These are phyloP conservation scores for Casuarina cunninghamiana DNA, from an alignment of 306 rosid species.

Conservation along the genomic window DNA sequence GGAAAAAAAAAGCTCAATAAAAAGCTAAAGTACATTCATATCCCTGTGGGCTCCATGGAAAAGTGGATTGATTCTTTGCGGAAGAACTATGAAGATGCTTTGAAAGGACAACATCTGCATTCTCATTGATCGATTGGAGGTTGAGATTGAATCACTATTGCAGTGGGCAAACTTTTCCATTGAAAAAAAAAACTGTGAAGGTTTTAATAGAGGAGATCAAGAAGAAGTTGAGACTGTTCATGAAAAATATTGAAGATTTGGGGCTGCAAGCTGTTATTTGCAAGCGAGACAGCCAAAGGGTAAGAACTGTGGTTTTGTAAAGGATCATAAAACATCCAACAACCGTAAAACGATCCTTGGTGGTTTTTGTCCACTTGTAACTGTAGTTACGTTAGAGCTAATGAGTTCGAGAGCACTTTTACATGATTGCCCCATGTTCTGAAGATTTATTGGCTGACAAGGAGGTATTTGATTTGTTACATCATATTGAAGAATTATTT, in stretches of 20 bases:
- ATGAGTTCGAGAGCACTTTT: not conserved
- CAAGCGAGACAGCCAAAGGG: constrained; percentile 83
- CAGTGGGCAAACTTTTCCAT: constrained; percentile 59
- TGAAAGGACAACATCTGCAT: constrained; percentile 76
- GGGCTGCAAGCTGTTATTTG: constrained; percentile 84
- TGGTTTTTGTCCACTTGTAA: constrained; percentile 8
- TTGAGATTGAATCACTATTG: constrained; percentile 64
- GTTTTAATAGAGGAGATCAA: constrained; percentile 72
- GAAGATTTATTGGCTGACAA: too few relatives aligned
- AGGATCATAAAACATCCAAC: constrained; percentile 81
- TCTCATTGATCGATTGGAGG: constrained; percentile 56
- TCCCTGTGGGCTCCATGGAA: constrained; percentile 86
- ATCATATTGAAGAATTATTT: too few relatives aligned
- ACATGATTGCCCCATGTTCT: too few relatives aligned
- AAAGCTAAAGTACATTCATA: constrained; percentile 60
- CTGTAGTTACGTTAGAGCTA: constrained; percentile 28
- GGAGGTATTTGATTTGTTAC: too few relatives aligned
- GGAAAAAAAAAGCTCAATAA: constrained; percentile 58
- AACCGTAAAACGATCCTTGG: constrained; percentile 27
- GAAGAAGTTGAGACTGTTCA: constrained; percentile 69
- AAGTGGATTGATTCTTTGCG: constrained; percentile 91
- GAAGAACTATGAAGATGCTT: constrained; percentile 74
- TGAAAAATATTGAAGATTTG: constrained; percentile 82
- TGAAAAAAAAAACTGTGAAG: constrained; percentile 68
- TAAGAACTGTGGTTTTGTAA: constrained; percentile 86